These are phyloP conservation scores for Eucalyptus coolabah DNA, from an alignment of 345 rosid genomes.

Conservation along the genomic window DNA sequence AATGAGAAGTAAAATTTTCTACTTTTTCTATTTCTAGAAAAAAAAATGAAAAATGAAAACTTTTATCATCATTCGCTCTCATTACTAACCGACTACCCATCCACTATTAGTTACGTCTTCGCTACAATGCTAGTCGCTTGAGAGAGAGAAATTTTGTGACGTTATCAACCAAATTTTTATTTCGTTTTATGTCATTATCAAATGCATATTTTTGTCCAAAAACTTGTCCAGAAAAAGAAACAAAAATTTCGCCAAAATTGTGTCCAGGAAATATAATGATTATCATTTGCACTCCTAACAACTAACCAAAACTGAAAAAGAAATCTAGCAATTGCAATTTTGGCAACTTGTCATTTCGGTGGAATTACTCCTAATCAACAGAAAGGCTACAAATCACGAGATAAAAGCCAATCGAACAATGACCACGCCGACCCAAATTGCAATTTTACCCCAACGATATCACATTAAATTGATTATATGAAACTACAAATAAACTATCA, in stretches of 20 bases:
- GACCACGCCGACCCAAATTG: too few relatives aligned
- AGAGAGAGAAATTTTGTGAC: rapidly evolving
- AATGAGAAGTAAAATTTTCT: too few relatives aligned
- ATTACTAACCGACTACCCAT: rapidly evolving
- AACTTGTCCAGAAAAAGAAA: rapidly evolving
- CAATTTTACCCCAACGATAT: rapidly evolving
- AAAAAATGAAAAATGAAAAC: rapidly evolving
- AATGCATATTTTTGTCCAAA: rapidly evolving
- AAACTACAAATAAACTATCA: too few relatives aligned
- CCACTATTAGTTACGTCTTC: rapidly evolving
- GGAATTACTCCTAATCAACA: rapidly evolving
- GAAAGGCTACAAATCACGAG: rapidly evolving
- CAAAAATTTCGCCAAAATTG: rapidly evolving
- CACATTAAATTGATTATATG: too few relatives aligned
- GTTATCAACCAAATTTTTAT: too few relatives aligned
- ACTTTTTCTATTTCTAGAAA: rapidly evolving
- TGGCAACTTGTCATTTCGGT: too few relatives aligned
- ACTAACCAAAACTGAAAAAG: too few relatives aligned
- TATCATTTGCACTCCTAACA: rapidly evolving
- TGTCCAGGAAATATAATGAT: rapidly evolving
- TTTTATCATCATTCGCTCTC: rapidly evolving
- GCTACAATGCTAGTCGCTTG: rapidly evolving
- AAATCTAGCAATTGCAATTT: too few relatives aligned
- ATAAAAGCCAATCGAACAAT: too few relatives aligned
- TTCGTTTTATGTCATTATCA: rapidly evolving